A percentile compares a stretch with the other conserved stretches of the same genome.
These are phyloP conservation scores for Trypanosomatidae sp. DNA, from an alignment of 208 protist species.

Conservation along the genomic window DNA sequence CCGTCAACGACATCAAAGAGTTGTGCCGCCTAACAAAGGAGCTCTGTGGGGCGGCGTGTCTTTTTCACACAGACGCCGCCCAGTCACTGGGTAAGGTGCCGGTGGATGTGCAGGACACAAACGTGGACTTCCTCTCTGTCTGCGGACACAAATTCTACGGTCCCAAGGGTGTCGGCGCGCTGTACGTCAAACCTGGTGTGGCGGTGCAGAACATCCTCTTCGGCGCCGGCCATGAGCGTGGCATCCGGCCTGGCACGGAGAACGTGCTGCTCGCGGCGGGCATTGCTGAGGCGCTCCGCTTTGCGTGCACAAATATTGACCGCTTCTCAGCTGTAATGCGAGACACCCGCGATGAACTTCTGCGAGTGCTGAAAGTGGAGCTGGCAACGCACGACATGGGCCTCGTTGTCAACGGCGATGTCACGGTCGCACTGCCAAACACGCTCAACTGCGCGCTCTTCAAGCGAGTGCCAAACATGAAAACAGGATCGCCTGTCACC, in stretches of 20 bases:
- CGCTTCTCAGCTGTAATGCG: conserved; percentile 45
- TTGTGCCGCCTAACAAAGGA: conserved; percentile 68
- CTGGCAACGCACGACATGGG: conserved; percentile 55
- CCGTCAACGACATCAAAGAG: conserved; percentile 89
- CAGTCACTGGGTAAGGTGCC: conserved; percentile 98
- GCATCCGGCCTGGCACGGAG: conserved; percentile 83
- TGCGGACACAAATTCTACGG: conserved; percentile 98
- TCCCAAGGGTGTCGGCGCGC: conserved; percentile 90
- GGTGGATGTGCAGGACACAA: conserved; percentile 91
- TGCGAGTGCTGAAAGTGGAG: conserved; percentile 49
- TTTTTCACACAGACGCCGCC: conserved; percentile 95
- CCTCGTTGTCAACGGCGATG: conserved; percentile 71
- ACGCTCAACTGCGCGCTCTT: conserved; percentile 84
- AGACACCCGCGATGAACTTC: conserved; percentile 61
- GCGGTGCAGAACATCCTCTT: conserved; percentile 60
- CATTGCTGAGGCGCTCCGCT: conserved; percentile 70
- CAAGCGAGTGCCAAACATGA: conserved; percentile 39
- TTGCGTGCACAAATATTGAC: conserved; percentile 43
- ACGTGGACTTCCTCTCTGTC: conserved; percentile 96
- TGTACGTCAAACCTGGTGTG: conserved; percentile 73
- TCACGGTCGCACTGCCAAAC: conserved; percentile 65
- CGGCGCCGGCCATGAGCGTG: conserved; percentile 83
- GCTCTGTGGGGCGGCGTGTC: conserved; percentile 51
- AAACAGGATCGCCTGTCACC: conserved; percentile 23
- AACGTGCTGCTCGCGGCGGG: conserved; percentile 78